Evolutionary conservation across 2,329 filamentous ascomycete species (phyloP), one percentile per base, ranked within the genome.

Genomic region (Beauveria brongniartii): DNA sequence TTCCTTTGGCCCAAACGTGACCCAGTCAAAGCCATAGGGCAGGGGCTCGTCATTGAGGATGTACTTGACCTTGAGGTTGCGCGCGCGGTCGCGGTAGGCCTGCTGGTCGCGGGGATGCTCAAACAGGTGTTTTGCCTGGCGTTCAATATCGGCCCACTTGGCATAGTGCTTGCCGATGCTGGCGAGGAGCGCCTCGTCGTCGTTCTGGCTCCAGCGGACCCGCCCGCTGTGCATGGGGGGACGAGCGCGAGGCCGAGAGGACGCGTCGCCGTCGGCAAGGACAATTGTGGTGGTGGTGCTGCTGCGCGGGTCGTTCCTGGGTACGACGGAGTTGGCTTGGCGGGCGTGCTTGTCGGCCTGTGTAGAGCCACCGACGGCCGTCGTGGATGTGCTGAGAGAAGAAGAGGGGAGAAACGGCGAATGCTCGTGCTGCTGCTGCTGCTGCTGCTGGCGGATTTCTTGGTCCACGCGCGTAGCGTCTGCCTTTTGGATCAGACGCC

Each of bases 71-170:
- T 85, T 85, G 59, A 83, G 64, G 61, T 82, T 78, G 55, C 82
- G 78, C n/a, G 82, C 82, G 70, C 80, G 82, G 73, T 85, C 82
- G 7, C 82, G 80, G 61, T 82, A 75, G 5, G 80, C 78, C 68
- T 84, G 82, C 71, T 84, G 82, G 65, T 79, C 77, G 55, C 82
- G 79, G 2, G 68, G 67, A 18, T 70, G 64, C 48, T 80, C 72
- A 59, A 82, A 82, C 2, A 61, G 61, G 20, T 34, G 47, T 1
- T 30, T 30, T 8, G 72, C 37, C 0, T 66, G 65, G 30, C 69
- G 5, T 66, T 74, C 64, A 2, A 76, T 76, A 43, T 14, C n/a
- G 48, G 72, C 55, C 73, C 73, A 76, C 7, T 57, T 58, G 20
- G 68, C 69, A 18, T 65, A 59, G 22, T 61, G 64, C 18, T 66